These are phyloP conservation scores for Coffea humblotiana DNA, from an alignment of 305 asterid species.

Conservation along the genomic window DNA sequence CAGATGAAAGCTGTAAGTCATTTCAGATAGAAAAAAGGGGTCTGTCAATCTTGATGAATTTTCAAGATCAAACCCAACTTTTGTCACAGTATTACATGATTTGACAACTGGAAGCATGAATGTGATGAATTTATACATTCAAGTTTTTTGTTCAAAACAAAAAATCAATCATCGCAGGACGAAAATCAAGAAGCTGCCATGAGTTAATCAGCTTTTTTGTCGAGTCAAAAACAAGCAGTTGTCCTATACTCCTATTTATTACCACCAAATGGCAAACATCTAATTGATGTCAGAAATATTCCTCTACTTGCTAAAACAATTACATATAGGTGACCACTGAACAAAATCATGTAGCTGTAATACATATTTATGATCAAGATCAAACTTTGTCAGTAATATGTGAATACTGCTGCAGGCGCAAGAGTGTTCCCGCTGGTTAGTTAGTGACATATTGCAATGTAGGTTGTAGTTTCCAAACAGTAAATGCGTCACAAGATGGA, in stretches of 20 bases:
- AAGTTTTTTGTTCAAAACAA: not conserved
- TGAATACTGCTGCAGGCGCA: not conserved
- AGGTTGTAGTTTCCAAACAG: not conserved
- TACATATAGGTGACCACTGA: not conserved
- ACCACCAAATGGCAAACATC: not conserved
- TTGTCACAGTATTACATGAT: not conserved
- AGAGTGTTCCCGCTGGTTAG: not conserved
- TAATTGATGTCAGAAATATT: not conserved
- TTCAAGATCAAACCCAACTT: not conserved
- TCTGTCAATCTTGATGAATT: not conserved
- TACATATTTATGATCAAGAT: not conserved
- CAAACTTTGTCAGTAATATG: not conserved
- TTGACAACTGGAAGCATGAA: not conserved
- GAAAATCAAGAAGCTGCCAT: not conserved
- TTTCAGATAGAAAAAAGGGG: not conserved
- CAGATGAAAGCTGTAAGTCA: not conserved
- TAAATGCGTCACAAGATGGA: not conserved
- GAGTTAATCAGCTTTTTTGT: not conserved
- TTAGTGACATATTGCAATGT: not conserved
- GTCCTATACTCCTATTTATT: not conserved
- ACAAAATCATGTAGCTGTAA: not conserved
- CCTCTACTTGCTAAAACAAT: not conserved
- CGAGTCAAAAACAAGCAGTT: not conserved
- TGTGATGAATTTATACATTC: not conserved
- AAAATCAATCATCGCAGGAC: not conserved